Conservation (phyloP, 192 early-diverging fungal species). For the Coemansia sp. region DNA sequence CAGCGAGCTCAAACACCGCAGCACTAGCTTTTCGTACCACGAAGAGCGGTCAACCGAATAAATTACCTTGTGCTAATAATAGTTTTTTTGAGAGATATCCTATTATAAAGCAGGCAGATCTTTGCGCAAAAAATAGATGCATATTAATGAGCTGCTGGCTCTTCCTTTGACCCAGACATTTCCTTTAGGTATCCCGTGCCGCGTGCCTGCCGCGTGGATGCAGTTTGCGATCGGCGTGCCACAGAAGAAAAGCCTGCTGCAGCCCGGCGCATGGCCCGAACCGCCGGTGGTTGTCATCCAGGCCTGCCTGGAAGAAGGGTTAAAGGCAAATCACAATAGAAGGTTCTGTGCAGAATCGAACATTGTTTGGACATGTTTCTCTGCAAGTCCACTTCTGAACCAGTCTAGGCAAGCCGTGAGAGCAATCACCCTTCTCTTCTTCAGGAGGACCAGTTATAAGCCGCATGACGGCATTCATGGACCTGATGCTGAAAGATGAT, state of each 20-base stretch:
- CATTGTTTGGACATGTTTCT: too few species aligned
- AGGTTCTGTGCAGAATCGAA: background rate
- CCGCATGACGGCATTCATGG: constrained; percentile 1
- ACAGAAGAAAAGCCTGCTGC: background rate
- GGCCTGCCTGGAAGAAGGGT: too few species aligned
- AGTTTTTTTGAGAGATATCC: background rate
- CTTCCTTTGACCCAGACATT: background rate
- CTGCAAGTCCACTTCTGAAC: too few species aligned
- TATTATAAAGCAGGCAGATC: background rate
- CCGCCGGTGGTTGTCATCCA: too few species aligned
- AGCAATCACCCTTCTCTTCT: background rate
- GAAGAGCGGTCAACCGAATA: constrained; percentile 55
- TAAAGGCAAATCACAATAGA: constrained; percentile 8
- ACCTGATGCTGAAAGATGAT: background rate
- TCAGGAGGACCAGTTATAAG: background rate
- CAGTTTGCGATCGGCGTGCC: too few species aligned
- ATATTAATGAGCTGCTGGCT: background rate
- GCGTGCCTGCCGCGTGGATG: background rate
- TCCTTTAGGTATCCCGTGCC: background rate
- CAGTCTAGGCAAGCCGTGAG: background rate
- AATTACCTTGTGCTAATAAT: background rate
- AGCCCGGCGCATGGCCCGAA: background rate
- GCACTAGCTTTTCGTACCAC: constrained; percentile 61
- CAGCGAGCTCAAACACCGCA: constrained; percentile 42
- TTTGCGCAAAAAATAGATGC: background rate